phyloP scores from a whole-genome alignment of 2,329 filamentous ascomycete species.

The Pezizomycotina sp. region DNA sequence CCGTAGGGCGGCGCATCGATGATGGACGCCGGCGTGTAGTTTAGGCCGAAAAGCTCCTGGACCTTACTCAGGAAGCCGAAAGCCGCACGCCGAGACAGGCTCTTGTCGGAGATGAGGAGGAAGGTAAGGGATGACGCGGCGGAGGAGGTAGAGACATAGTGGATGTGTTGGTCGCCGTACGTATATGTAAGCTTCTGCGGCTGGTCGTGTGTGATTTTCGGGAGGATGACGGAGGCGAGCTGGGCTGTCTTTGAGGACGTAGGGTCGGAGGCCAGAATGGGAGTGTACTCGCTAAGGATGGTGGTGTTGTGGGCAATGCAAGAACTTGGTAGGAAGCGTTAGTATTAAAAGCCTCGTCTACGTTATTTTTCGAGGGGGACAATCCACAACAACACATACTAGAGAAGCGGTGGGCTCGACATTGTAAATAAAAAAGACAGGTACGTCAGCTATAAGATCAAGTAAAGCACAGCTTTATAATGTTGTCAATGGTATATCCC shows the following conservation, averaged over 20 bases:
- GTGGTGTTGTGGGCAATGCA: conserved; percentile 90
- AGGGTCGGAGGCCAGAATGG: conserved; percentile 51
- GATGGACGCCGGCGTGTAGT: conserved; percentile 48
- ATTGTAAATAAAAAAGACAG: too few relatives aligned
- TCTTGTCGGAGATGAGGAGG: conserved; percentile 68
- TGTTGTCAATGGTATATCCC: too few relatives aligned
- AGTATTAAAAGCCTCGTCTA: conserved; percentile 7
- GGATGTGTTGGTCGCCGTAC: conserved; percentile 79
- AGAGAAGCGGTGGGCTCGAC: conserved; percentile 21
- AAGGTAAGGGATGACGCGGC: conserved; percentile 55
- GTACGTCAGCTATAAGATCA: too few relatives aligned
- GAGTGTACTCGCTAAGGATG: conserved; percentile 83
- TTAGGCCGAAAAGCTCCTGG: conserved; percentile 66
- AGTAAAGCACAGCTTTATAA: too few relatives aligned
- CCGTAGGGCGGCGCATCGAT: conserved; percentile 71
- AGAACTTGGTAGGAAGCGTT: conserved; percentile 28
- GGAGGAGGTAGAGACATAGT: conserved; percentile 75
- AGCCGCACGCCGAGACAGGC: conserved; percentile 69
- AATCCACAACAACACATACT: conserved; percentile 10
- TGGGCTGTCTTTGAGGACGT: conserved; percentile 48
- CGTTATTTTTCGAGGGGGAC: not conserved
- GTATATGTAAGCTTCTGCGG: conserved; percentile 88
- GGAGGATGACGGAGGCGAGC: conserved; percentile 82
- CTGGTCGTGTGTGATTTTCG: conserved; percentile 69
- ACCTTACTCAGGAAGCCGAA: conserved; percentile 87